These are phyloP conservation scores for Ballota nigra DNA, from an alignment of 257 asterid genomes.

Conservation along the genomic window DNA sequence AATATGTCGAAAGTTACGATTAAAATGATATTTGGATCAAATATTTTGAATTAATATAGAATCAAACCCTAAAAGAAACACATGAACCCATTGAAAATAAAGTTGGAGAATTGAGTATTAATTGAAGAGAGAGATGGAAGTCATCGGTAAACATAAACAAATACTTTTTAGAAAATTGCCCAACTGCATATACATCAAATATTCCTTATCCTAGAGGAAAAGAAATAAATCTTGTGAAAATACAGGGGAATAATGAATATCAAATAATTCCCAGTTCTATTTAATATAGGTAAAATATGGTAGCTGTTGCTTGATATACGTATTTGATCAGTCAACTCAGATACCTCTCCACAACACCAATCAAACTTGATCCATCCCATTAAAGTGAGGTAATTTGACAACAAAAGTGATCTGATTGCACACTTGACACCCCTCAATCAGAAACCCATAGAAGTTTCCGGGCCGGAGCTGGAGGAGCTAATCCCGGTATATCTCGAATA, in stretches of 20 bases:
- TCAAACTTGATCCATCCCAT: slow-evolving; percentile 20
- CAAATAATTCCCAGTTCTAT: slow-evolving; percentile 30
- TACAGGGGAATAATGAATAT: slow-evolving; percentile 25
- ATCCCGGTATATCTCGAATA: slow-evolving; percentile 86
- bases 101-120: background rate
- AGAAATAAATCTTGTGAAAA: background rate
- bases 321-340: slow-evolving; percentile 5
- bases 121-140: background rate
- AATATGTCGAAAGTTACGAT: no score
- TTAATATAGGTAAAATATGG: slow-evolving; percentile 23
- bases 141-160: background rate
- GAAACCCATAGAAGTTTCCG: slow-evolving; percentile 69
- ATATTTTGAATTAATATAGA: no score
- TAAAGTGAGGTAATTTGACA: slow-evolving; percentile 19
- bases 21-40: no score
- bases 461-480: slow-evolving; percentile 93
- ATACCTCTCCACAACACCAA: slow-evolving; percentile 19
- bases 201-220: slow-evolving; percentile 23
- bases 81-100: background rate
- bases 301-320: slow-evolving; percentile 21
- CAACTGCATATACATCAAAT: slow-evolving; percentile 29
- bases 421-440: slow-evolving; percentile 23
- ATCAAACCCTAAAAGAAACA: no score
- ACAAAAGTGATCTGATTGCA: slow-evolving; percentile 1
- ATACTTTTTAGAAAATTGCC: slow-evolving; percentile 12